A percentile compares a stretch with the other conserved stretches of the same genome.
These are phyloP conservation scores for Termitomyces heimii DNA, from an alignment of 768 basidiomycete genomes.

Conservation along the genomic window DNA sequence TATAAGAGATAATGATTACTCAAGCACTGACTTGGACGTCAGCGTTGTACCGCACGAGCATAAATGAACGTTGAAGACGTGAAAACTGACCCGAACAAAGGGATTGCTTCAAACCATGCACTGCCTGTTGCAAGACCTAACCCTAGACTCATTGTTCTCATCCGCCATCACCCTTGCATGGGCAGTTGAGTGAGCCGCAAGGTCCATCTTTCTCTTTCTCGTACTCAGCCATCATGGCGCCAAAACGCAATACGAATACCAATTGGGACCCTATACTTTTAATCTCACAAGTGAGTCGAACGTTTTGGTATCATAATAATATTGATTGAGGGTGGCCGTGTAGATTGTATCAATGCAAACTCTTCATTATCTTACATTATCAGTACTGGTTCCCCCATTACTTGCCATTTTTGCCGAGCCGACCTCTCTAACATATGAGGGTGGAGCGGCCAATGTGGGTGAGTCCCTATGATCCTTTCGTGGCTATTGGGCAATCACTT, in stretches of 20 bases:
- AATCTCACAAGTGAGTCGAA: slow-evolving; percentile 65
- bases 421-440: slow-evolving; percentile 65
- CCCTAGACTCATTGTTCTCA: slow-evolving; percentile 13
- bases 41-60: neutral
- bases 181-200: slow-evolving; percentile 1
- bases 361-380: slow-evolving; percentile 88
- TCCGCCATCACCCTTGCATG: slow-evolving; percentile 9
- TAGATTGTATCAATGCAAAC: slow-evolving; percentile 94
- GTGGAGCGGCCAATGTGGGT: slow-evolving; percentile 78
- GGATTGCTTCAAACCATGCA: no score
- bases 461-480: slow-evolving; percentile 15
- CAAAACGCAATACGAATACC: slow-evolving; percentile 26
- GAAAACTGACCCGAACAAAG: neutral
- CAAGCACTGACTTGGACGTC: neutral
- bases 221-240: slow-evolving; percentile 21
- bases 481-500: neutral
- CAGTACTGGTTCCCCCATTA: slow-evolving; percentile 75
- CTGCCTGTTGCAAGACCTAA: slow-evolving; percentile 7
- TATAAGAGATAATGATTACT: neutral
- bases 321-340: neutral
- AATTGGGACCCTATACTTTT: slow-evolving; percentile 91
- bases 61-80: neutral
- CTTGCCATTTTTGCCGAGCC: slow-evolving; percentile 71
- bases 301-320: neutral
- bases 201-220: neutral